Base-by-base conservation (phyloP, 306 rosid genomes). In the Rosa persica region DNA sequence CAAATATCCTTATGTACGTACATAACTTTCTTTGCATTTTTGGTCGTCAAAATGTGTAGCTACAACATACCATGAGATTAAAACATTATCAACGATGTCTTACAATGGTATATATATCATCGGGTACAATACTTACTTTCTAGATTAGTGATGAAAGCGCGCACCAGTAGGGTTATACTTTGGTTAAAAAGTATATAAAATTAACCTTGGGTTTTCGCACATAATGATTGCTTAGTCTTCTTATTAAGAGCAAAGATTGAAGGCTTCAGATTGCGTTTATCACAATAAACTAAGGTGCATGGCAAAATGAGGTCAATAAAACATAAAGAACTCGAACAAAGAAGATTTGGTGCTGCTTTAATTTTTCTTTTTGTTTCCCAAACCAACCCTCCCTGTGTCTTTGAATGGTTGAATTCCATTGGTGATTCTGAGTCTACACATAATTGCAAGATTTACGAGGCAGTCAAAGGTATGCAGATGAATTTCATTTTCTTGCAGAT, bases 351-450 rank as follows among this genome's bases (percentile, higher is more conserved):
- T 83, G 81, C 68, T 67, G 86, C 98, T 86, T 91, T 30, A 30
- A 30, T 30, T 30, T 91, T 85, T 75, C 90, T 88, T 89, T 91
- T 80, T 85, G 93, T 77, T 85, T 90, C 89, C 97, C 76, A 70
- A 81, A 85, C 78, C 79, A 67, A 48, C 75, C 80, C 40, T 16
- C 70, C 47, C 34, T 48, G 47, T 20, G 46, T 40, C 48, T 11
- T 23, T 42, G 36, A 38, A 65, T 7, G 17, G n/a, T 13, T 12
- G 19, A 16, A n/a, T 9, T 15, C 68, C 75, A 76, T 75, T 75
- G 86, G 78, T 83, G 83, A 87, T 81, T 83, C 82, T 1, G 13
- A 75, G 76, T 30, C 86, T 54, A 79, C 78, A 86, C 73, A 52
- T 11, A 44, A 70, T 30, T 30, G 66, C 46, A 73, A 78, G 85